phyloP scores from a whole-genome alignment of 768 basidiomycete genomes.

The Clavulina sp. region DNA sequence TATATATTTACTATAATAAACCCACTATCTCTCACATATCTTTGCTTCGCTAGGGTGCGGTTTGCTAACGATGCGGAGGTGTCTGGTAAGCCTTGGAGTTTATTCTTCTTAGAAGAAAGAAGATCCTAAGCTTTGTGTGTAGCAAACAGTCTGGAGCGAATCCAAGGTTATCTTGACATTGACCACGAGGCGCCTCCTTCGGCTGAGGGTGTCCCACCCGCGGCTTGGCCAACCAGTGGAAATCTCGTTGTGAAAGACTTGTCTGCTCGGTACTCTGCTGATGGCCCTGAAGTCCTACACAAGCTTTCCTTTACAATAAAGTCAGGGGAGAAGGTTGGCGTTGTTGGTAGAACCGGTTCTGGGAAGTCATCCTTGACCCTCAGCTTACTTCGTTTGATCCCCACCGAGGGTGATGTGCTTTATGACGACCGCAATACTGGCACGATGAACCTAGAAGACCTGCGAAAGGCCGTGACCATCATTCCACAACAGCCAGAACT shows the following conservation, averaged over 20 bases:
- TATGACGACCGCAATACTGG: conserved; percentile 19
- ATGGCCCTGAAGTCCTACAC: conserved; percentile 20
- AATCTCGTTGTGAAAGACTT: conserved; percentile 20
- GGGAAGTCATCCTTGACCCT: conserved; percentile 18
- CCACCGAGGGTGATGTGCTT: conserved; percentile 16
- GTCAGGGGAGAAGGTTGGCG: conserved; percentile 21
- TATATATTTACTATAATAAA: too few species aligned
- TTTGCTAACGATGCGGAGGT: conserved; percentile 28
- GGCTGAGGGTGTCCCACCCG: conserved; percentile 18
- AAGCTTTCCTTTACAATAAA: conserved; percentile 18
- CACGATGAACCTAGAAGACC: conserved; percentile 20
- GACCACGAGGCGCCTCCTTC: conserved; percentile 17
- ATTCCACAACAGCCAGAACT: conserved; percentile 16
- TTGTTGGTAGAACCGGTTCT: conserved; percentile 22
- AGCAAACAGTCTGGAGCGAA: conserved; percentile 11
- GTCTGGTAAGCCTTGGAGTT: conserved; percentile 18
- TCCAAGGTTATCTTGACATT: conserved; percentile 22
- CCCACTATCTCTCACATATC: background rate
- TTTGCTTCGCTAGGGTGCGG: conserved; percentile 19
- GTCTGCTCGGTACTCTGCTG: conserved; percentile 28
- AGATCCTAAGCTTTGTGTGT: background rate
- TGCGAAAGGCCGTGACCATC: conserved; percentile 20
- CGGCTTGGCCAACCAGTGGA: conserved; percentile 23
- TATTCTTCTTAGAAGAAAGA: background rate
- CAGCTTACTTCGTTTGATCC: conserved; percentile 21